A percentile compares a stretch with the other conserved stretches of the same genome.
These are phyloP conservation scores for Alternaria tenuissima DNA, from an alignment of 2,329 filamentous ascomycete species.

Conservation along the genomic window DNA sequence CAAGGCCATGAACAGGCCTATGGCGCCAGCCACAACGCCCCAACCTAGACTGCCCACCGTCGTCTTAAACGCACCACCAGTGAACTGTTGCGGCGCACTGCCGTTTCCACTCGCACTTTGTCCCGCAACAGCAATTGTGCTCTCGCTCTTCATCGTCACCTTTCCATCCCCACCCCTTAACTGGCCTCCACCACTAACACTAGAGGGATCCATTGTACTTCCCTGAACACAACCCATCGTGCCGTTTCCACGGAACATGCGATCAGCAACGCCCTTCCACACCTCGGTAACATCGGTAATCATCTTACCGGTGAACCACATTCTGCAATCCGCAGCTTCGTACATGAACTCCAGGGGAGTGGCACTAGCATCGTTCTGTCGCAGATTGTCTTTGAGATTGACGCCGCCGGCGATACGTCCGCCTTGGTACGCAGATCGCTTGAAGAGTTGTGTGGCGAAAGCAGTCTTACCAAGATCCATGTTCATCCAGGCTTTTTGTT, in stretches of 20 bases:
- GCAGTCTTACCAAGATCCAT: conserved; percentile 43
- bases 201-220: conserved; percentile 41
- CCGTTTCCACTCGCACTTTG: not conserved
- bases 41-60: not conserved
- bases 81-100: conserved; percentile 6
- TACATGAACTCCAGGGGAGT: conserved; percentile 54
- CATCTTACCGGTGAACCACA: conserved; percentile 52
- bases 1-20: not conserved
- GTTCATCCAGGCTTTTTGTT: conserved; percentile 41
- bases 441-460: conserved; percentile 45
- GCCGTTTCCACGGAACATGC: conserved; percentile 44
- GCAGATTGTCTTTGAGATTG: conserved; percentile 50
- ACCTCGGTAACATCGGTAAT: conserved; percentile 45
- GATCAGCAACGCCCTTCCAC: conserved; percentile 51
- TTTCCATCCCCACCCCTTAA: conserved; percentile 36
- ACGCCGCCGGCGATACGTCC: conserved; percentile 41
- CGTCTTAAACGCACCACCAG: conserved; percentile 3
- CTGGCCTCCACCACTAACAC: conserved; percentile 44
- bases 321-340: conserved; percentile 52
- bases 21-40: not conserved
- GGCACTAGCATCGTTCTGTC: conserved; percentile 46
- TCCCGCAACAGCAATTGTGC: conserved; percentile 9
- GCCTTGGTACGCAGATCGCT: conserved; percentile 37
- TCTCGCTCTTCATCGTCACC: conserved; percentile 12
- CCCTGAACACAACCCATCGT: conserved; percentile 37